These are phyloP conservation scores for Gremmenia infestans DNA, from an alignment of 2,329 filamentous ascomycete species.

Conservation along the genomic window DNA sequence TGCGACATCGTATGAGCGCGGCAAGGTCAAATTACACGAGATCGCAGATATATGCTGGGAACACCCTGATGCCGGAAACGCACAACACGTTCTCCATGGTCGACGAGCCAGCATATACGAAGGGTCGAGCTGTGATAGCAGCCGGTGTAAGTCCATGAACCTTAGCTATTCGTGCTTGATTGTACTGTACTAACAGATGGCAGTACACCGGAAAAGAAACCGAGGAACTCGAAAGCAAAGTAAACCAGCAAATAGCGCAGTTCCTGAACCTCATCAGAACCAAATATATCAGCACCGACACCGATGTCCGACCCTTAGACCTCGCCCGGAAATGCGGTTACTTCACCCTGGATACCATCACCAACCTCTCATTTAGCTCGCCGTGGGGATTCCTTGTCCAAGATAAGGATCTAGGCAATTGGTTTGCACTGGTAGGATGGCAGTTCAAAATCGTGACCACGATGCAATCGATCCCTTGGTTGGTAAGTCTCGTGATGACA, in stretches of 20 bases:
- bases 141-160: conserved; percentile 37
- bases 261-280: conserved; percentile 44
- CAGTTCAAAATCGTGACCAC: neutral
- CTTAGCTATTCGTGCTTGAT: neutral
- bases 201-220: conserved; percentile 51
- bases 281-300: conserved; percentile 42
- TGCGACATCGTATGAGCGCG: conserved; percentile 19
- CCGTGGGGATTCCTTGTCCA: conserved; percentile 45
- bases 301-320: conserved; percentile 39
- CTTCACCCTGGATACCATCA: conserved; percentile 51
- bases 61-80: conserved; percentile 47
- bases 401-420: conserved; percentile 36
- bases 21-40: conserved; percentile 21
- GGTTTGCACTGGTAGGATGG: neutral
- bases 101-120: conserved; percentile 41
- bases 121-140: conserved; percentile 45
- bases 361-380: conserved; percentile 46
- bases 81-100: conserved; percentile 49
- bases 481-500: neutral
- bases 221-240: conserved; percentile 42
- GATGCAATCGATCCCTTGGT: neutral
- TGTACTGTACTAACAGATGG: neutral
- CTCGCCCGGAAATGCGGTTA: conserved; percentile 46
- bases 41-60: conserved; percentile 35
- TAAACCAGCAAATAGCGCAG: conserved; percentile 44